Percentiles rank a stretch among this genome's conserved stretches.
These are phyloP conservation scores for Collybia mongolica DNA, from an alignment of 768 basidiomycete species.

Conservation along the genomic window DNA sequence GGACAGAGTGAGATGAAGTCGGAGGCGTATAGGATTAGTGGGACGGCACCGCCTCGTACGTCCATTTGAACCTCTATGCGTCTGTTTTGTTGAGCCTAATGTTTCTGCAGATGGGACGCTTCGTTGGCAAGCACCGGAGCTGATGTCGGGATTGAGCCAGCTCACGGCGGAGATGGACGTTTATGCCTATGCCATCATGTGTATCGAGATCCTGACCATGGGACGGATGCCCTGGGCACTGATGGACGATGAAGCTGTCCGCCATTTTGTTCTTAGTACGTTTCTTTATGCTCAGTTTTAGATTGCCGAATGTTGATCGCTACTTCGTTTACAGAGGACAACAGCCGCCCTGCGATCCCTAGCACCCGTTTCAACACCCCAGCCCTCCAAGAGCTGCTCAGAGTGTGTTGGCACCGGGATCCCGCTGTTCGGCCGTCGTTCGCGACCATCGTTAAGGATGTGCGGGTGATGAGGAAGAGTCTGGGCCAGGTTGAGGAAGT, in stretches of 20 bases:
- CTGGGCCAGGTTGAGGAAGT: constrained; percentile 18
- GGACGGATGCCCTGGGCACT: constrained; percentile 60
- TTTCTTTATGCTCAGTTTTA: too few species aligned
- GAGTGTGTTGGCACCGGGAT: constrained; percentile 54
- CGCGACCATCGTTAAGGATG: constrained; percentile 38
- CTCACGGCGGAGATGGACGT: constrained; percentile 58
- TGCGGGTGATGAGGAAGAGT: constrained; percentile 45
- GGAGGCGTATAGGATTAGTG: constrained; percentile 64
- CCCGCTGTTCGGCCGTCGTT: constrained; percentile 56
- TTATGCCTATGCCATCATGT: constrained; percentile 68
- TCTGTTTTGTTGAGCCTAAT: not conserved
- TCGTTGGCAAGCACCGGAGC: constrained; percentile 73
- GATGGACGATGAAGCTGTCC: constrained; percentile 49
- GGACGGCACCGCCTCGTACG: constrained; percentile 46
- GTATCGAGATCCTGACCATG: constrained; percentile 61
- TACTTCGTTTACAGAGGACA: constrained; percentile 34
- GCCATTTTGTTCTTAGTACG: constrained; percentile 44
- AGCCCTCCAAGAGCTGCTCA: constrained; percentile 43
- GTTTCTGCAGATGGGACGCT: constrained; percentile 52
- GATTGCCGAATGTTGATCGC: too few species aligned
- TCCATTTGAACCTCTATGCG: constrained; percentile 7
- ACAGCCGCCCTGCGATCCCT: constrained; percentile 52
- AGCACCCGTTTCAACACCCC: constrained; percentile 22
- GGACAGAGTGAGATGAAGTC: constrained; percentile 80
- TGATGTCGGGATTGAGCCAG: constrained; percentile 45